phyloP scores from a whole-genome alignment of 2,329 filamentous ascomycete genomes.

The Colletotrichum higginsianum region DNA sequence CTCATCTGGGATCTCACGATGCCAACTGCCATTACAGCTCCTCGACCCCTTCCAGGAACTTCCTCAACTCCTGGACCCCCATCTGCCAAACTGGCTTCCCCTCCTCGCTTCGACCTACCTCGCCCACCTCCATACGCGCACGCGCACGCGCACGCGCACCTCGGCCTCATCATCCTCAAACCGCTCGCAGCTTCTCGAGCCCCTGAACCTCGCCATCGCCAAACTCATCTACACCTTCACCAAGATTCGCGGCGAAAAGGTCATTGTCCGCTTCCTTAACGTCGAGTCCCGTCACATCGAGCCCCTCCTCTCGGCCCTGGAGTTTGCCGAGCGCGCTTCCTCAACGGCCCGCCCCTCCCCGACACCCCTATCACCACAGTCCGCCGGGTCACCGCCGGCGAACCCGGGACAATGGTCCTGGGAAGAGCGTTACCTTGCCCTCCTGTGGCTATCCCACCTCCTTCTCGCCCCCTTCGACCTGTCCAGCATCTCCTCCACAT shows the following conservation, averaged over 20 bases:
- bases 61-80: constrained; percentile 90
- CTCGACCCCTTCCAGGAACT: constrained; percentile 96
- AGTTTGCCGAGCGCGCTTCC: constrained; percentile 63
- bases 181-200: constrained; percentile 61
- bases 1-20: too few relatives aligned
- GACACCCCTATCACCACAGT: constrained; percentile 15
- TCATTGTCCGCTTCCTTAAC: constrained; percentile 90
- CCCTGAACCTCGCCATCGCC: constrained; percentile 80
- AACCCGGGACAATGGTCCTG: constrained; percentile 70
- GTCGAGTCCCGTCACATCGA: constrained; percentile 92
- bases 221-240: constrained; percentile 90
- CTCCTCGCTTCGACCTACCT: constrained; percentile 83
- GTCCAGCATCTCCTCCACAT: constrained; percentile 81
- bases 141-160: constrained; percentile 52
- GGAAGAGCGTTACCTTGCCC: constrained; percentile 90
- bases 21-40: constrained; percentile 52
- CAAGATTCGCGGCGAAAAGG: constrained; percentile 94
- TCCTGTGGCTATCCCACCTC: constrained; percentile 90
- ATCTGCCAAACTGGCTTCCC: constrained; percentile 83
- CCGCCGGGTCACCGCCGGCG: background rate
- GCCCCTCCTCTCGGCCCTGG: constrained; percentile 81
- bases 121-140: constrained; percentile 69
- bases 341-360: constrained; percentile 19
- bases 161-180: constrained; percentile 48
- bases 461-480: constrained; percentile 92